These are phyloP conservation scores for Lepraria neglecta DNA, from an alignment of 495 filamentous ascomycete genomes.

Conservation along the genomic window DNA sequence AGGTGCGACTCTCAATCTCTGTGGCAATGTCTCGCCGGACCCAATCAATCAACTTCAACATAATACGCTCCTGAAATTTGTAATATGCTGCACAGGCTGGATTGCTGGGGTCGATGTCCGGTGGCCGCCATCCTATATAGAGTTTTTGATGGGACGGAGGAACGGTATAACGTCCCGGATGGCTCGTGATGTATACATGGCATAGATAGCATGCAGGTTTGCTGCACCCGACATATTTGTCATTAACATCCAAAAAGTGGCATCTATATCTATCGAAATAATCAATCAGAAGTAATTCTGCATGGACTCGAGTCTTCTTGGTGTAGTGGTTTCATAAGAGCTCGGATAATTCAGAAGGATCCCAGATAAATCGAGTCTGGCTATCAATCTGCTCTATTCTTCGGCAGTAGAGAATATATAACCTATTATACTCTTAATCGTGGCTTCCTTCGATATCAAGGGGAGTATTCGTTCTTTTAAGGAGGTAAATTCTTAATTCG, in stretches of 20 bases:
- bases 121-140: no score
- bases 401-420: not conserved
- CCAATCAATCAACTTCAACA: no score
- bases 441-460: not conserved
- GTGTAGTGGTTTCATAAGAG: not conserved
- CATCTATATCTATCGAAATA: not conserved
- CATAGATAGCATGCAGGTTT: no score
- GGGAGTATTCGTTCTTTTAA: not conserved
- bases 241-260: not conserved
- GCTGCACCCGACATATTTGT: no score
- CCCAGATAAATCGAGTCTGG: not conserved
- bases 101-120: no score
- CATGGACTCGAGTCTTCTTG: slow-evolving; percentile 1
- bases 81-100: no score
- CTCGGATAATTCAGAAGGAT: not conserved
- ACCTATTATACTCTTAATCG: not conserved
- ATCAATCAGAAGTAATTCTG: slow-evolving; percentile 4
- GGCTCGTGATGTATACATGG: no score
- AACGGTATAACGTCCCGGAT: no score
- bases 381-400: not conserved
- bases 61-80: no score
- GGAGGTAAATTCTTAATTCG: not conserved
- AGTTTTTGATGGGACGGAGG: no score
- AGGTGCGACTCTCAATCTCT: no score
- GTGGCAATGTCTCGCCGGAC: no score